Evolutionary conservation across 208 protist species (phyloP), one percentile per base, ranked within the genome.

Genomic region (Plasmodiophora brassicae): DNA sequence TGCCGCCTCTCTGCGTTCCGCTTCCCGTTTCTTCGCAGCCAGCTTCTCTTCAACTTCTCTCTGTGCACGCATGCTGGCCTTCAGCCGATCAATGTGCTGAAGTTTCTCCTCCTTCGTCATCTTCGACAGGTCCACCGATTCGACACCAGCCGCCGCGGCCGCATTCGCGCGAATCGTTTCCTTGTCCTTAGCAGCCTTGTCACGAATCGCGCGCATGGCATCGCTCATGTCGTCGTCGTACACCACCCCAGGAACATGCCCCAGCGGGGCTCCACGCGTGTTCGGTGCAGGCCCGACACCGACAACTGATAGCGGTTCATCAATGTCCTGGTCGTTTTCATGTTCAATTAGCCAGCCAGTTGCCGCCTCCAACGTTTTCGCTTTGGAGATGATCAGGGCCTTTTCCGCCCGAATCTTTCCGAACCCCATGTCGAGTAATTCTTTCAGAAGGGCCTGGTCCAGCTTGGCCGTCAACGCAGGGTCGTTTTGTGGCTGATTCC

Each of bases 31-130:
- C n/a, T 78, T 78, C 5, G 65, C 65, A n/a, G 5, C 65, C 65
- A 36, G 32, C 5, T 32, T 78, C n/a, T 5, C 65, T 8, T 78
- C 65, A 14, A 36, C 41, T 78, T 78, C 65, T 5, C 65, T n/a
- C 65, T 78, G 65, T 36, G 65, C 65, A 14, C 41, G 32, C 14
- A n/a, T n/a, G n/a, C 14, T 32, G n/a, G n/a, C 65, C 41, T 78
- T 78, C 14, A 78, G n/a, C 32, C 65, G 65, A 14, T 78, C 65
- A 5, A 78, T 5, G 41, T 78, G 41, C 14, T 14, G 10, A 14
- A 78, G n/a, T 32, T 78, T 78, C n/a, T 78, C 65, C n/a, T 78
- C 65, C 41, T 78, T 78, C 10, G 65, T 38, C 65, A 78, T 78
- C n/a, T 78, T 78, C 32, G 65, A 78, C 5, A 32, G 32, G 41